These are phyloP conservation scores for Tricholoma terreum DNA, from an alignment of 768 basidiomycete species.

Conservation along the genomic window DNA sequence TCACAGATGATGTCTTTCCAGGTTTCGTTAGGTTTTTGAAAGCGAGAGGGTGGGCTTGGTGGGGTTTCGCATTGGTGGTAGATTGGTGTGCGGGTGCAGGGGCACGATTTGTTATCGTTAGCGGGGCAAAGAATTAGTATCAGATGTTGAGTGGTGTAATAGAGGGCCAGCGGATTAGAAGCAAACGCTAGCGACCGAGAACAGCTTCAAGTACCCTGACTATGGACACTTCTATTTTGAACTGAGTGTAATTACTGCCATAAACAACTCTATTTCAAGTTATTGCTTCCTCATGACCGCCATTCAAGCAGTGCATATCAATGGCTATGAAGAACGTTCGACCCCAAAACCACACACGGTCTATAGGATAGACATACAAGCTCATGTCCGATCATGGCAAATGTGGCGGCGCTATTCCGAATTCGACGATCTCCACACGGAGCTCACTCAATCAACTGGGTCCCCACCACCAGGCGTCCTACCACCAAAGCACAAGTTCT, in stretches of 20 bases:
- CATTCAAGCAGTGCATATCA: slow-evolving; percentile 75
- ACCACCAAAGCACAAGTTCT: slow-evolving; percentile 81
- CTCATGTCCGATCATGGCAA: slow-evolving; percentile 88
- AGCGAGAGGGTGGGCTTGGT: slow-evolving; percentile 40
- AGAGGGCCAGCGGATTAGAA: too few relatives aligned
- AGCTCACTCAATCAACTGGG: slow-evolving; percentile 76
- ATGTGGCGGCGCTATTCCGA: slow-evolving; percentile 95
- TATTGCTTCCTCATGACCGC: slow-evolving; percentile 47
- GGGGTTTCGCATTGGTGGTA: slow-evolving; percentile 38
- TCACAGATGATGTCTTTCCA: slow-evolving; percentile 56
- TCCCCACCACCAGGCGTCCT: slow-evolving; percentile 76
- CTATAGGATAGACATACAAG: slow-evolving; percentile 81
- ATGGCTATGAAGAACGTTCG: slow-evolving; percentile 62
- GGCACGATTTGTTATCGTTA: slow-evolving; percentile 50
- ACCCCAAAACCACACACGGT: slow-evolving; percentile 77
- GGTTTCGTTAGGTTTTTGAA: slow-evolving; percentile 51
- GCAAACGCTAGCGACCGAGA: too few relatives aligned
- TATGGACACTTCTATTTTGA: too few relatives aligned
- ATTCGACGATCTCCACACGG: slow-evolving; percentile 82
- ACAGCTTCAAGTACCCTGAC: too few relatives aligned
- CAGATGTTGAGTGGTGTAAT: too few relatives aligned
- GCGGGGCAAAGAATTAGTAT: slow-evolving; percentile 24
- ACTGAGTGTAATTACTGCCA: too few relatives aligned
- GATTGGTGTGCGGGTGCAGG: slow-evolving; percentile 35
- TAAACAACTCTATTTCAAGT: too few relatives aligned